Evolutionary conservation across 805 yeast species (phyloP).

Genomic region (Saccharomycopsis synnaedendra): DNA sequence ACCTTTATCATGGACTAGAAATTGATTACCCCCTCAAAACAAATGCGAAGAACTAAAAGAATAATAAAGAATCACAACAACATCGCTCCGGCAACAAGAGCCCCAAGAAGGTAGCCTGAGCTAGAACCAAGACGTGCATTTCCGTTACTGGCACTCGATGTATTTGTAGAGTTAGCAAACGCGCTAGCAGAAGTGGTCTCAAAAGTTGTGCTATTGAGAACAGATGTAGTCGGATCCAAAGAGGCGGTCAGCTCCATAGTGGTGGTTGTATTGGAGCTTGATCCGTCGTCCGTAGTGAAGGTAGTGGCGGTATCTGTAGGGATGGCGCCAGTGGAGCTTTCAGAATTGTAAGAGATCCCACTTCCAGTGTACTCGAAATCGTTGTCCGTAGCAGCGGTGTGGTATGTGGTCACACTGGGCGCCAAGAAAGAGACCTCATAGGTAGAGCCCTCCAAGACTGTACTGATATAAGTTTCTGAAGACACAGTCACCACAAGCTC

Average conservation of each 20-base stretch:
- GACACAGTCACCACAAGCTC: slow-evolving; percentile 11
- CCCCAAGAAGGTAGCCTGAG: too few relatives aligned
- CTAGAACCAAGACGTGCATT: too few relatives aligned
- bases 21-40: too few relatives aligned
- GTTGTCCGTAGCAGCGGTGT: slow-evolving; percentile 5
- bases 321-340: neutral
- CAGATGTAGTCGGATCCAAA: neutral
- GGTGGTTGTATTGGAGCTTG: neutral
- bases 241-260: neutral
- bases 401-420: slow-evolving; percentile 14
- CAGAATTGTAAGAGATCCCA: slow-evolving; percentile 1
- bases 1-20: too few relatives aligned
- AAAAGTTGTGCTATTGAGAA: neutral
- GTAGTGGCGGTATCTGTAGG: slow-evolving; percentile 11
- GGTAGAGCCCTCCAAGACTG: slow-evolving; percentile 11
- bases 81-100: too few relatives aligned
- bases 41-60: too few relatives aligned
- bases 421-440: slow-evolving; percentile 13
- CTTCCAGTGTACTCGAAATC: neutral
- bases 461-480: slow-evolving; percentile 9
- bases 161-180: neutral
- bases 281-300: neutral
- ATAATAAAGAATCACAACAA: too few relatives aligned
- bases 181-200: neutral
- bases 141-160: too few relatives aligned